phyloP scores from a whole-genome alignment of 2,329 filamentous ascomycete genomes.

The Diplodia mutila region DNA sequence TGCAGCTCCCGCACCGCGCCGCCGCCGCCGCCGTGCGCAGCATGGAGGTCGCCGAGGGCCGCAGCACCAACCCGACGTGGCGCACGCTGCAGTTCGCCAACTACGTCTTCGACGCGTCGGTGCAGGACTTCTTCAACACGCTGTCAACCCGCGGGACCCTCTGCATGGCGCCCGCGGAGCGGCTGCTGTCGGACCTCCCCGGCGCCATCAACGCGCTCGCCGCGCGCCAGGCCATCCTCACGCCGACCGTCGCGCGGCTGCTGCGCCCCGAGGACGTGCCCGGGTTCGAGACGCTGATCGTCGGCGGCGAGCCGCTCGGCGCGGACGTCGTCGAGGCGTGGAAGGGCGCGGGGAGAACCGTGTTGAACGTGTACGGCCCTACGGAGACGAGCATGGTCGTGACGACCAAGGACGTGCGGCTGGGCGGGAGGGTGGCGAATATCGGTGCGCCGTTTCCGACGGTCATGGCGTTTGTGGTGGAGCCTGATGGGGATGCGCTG shows the following conservation, averaged over 20 bases:
- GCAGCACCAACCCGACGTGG: neutral
- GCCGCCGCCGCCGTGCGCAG: neutral
- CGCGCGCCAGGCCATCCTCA: conserved; percentile 12
- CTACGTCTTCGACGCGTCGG: conserved; percentile 25
- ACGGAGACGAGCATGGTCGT: conserved; percentile 9
- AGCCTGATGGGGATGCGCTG: conserved; percentile 34
- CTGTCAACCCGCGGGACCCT: conserved; percentile 5
- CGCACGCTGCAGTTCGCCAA: conserved; percentile 1
- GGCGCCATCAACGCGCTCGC: neutral
- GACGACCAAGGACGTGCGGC: conserved; percentile 4
- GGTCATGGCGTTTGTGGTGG: neutral
- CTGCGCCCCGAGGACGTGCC: conserved; percentile 5
- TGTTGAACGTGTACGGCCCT: neutral
- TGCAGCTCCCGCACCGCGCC: conserved; percentile 14
- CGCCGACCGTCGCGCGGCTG: conserved; percentile 14
- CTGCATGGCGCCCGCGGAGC: conserved; percentile 4
- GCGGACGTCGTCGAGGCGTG: neutral
- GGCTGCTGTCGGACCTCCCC: conserved; percentile 4
- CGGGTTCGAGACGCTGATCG: neutral
- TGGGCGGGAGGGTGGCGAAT: neutral
- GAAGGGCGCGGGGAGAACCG: neutral
- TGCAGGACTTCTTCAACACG: conserved; percentile 10
- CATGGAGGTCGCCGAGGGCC: neutral
- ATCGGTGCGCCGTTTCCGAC: neutral
- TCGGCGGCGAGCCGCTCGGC: conserved; percentile 9